Conservation (phyloP, 2,329 filamentous ascomycete species). For the Purpureocillium takamizusanense region DNA sequence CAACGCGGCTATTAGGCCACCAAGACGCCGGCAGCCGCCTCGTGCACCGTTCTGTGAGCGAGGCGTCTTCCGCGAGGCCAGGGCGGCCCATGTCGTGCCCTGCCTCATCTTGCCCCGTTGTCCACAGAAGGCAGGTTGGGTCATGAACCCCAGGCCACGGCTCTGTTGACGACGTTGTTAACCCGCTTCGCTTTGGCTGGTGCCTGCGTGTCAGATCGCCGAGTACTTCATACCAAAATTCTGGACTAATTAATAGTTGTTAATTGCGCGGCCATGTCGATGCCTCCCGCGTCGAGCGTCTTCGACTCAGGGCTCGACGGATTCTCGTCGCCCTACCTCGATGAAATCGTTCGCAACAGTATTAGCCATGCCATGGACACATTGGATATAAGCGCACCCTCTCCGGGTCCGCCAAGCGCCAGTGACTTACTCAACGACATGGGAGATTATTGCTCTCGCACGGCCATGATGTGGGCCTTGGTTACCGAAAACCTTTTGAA, state of each 20-base stretch:
- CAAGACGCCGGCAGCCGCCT: not conserved
- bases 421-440: conserved; percentile 22
- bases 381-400: conserved; percentile 10
- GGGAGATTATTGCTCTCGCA: conserved; percentile 25
- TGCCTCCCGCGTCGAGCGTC: conserved; percentile 15
- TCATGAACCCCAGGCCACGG: not conserved
- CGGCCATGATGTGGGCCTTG: conserved; percentile 21
- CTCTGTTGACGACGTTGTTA: too few relatives aligned
- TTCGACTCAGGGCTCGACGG: conserved; percentile 18
- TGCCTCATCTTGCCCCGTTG: not conserved
- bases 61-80: not conserved
- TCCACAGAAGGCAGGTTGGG: conserved; percentile 1
- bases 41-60: too few relatives aligned
- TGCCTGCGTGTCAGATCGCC: too few relatives aligned
- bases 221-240: too few relatives aligned
- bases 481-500: conserved; percentile 23
- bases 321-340: conserved; percentile 9
- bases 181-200: too few relatives aligned
- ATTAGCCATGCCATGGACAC: conserved; percentile 15
- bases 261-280: conserved; percentile 9
- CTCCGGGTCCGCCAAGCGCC: conserved; percentile 6
- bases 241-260: too few relatives aligned
- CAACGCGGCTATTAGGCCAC: too few relatives aligned
- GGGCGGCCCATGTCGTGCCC: conserved; percentile 1
- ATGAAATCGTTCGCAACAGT: conserved; percentile 18